phyloP scores from a whole-genome alignment of 805 yeast species.

The Zygotorulaspora sp. region DNA sequence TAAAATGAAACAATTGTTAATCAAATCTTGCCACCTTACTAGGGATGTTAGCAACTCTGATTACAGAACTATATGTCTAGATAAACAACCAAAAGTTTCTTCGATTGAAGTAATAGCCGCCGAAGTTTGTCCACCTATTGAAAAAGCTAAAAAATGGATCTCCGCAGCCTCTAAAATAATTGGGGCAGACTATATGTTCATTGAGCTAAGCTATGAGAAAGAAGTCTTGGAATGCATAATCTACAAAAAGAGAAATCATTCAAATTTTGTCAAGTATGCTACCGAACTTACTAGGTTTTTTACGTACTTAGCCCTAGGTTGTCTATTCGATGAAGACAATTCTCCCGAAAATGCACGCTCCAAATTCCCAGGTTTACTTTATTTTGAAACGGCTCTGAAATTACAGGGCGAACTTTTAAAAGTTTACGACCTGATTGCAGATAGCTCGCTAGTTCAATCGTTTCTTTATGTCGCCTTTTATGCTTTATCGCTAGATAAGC shows the following conservation, averaged over 20 bases:
- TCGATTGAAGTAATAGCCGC: constrained; percentile 7
- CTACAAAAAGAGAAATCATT: constrained; percentile 4
- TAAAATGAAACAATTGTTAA: constrained; percentile 13
- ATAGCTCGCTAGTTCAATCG: constrained; percentile 15
- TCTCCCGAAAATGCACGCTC: constrained; percentile 7
- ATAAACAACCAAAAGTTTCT: constrained; percentile 8
- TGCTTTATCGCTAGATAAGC: constrained; percentile 18
- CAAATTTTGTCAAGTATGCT: constrained; percentile 8
- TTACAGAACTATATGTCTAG: constrained; percentile 8
- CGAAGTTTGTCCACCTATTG: constrained; percentile 12
- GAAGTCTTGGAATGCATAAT: constrained; percentile 6
- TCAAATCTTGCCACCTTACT: constrained; percentile 8
- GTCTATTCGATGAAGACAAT: constrained; percentile 13
- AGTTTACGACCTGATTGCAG: constrained; percentile 13
- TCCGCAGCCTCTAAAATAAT: constrained; percentile 11
- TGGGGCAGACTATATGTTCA: constrained; percentile 22
- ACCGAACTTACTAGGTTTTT: constrained; percentile 17
- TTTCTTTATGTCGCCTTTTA: constrained; percentile 18
- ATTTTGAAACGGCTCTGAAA: constrained; percentile 15
- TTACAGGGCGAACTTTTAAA: constrained; percentile 14
- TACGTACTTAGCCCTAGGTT: constrained; percentile 18
- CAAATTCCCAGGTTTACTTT: constrained; percentile 13
- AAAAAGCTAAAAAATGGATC: constrained; percentile 15
- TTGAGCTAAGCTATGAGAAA: constrained; percentile 14
- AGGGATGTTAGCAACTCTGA: constrained; percentile 2